phyloP scores from a whole-genome alignment of 495 filamentous ascomycete species.

The Collariella sp. region DNA sequence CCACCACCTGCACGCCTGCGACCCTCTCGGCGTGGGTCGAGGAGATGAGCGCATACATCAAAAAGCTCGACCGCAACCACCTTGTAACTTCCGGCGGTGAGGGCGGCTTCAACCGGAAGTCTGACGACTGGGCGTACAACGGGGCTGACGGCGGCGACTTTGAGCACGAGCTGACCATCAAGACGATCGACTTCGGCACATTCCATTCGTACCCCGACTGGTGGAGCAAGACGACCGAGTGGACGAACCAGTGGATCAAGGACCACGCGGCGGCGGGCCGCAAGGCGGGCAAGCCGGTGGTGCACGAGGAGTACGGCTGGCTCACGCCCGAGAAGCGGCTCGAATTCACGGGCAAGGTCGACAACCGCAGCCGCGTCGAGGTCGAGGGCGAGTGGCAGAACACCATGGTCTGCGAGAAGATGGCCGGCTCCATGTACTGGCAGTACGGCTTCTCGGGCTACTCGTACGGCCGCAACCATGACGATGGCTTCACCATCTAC shows the following conservation, averaged over 20 bases:
- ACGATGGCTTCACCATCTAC: constrained; percentile 52
- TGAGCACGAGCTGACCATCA: constrained; percentile 47
- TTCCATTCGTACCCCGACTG: constrained; percentile 58
- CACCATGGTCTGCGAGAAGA: constrained; percentile 41
- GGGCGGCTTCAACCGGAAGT: constrained; percentile 36
- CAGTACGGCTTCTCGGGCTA: constrained; percentile 51
- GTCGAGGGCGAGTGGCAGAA: constrained; percentile 53
- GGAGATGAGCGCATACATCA: constrained; percentile 42
- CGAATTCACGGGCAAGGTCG: constrained; percentile 23
- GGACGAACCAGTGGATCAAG: constrained; percentile 51
- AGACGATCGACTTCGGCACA: constrained; percentile 56
- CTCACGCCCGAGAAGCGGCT: constrained; percentile 35
- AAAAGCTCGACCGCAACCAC: constrained; percentile 42
- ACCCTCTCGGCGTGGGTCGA: constrained; percentile 40
- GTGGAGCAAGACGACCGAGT: constrained; percentile 33
- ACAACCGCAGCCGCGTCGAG: constrained; percentile 32
- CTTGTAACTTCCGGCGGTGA: constrained; percentile 47
- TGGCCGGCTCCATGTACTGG: constrained; percentile 56
- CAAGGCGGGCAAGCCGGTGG: constrained; percentile 53
- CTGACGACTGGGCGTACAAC: constrained; percentile 51
- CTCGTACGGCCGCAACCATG: constrained; percentile 45
- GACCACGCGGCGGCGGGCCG: constrained; percentile 50
- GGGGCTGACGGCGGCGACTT: constrained; percentile 57
- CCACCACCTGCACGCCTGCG: constrained; percentile 33
- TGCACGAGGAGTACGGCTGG: constrained; percentile 61